Evolutionary conservation across 306 rosid genomes (phyloP).

Genomic region (Lablab purpureus): DNA sequence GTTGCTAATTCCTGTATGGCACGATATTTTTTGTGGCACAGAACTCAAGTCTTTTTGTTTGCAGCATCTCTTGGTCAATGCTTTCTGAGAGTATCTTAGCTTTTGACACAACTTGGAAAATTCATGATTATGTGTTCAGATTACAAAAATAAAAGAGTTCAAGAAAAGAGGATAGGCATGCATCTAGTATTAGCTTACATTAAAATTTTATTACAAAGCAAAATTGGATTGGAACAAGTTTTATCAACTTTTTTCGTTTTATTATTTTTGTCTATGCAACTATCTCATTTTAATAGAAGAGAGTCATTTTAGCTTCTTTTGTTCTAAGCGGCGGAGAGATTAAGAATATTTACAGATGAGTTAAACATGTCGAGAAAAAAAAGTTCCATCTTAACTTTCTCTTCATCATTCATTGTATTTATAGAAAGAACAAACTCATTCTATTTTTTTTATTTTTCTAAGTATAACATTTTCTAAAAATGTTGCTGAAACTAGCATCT

Average conservation of each 20-base stretch:
- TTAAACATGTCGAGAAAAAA: neutral
- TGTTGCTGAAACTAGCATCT: neutral
- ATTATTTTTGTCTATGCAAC: neutral
- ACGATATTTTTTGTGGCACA: constrained; percentile 24
- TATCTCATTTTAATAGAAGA: neutral
- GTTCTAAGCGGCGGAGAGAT: neutral
- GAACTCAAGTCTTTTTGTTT: constrained; percentile 8
- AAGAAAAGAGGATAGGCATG: neutral
- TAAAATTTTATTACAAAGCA: neutral
- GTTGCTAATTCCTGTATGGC: constrained; percentile 31
- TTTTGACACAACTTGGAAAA: constrained; percentile 5
- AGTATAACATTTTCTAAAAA: neutral
- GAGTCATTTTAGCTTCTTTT: neutral
- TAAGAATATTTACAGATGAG: neutral
- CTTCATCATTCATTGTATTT: neutral
- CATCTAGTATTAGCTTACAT: neutral
- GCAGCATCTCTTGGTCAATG: constrained; percentile 7
- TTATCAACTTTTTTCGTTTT: neutral
- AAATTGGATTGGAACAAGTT: neutral
- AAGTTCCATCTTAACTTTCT: neutral
- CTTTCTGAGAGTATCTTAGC: neutral
- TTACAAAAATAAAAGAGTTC: neutral
- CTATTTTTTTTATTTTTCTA: too few relatives aligned
- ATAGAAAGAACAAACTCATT: too few relatives aligned
- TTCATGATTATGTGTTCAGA: neutral